phyloP scores from a whole-genome alignment of 2,329 filamentous ascomycete genomes.

The Penicillium sp. region DNA sequence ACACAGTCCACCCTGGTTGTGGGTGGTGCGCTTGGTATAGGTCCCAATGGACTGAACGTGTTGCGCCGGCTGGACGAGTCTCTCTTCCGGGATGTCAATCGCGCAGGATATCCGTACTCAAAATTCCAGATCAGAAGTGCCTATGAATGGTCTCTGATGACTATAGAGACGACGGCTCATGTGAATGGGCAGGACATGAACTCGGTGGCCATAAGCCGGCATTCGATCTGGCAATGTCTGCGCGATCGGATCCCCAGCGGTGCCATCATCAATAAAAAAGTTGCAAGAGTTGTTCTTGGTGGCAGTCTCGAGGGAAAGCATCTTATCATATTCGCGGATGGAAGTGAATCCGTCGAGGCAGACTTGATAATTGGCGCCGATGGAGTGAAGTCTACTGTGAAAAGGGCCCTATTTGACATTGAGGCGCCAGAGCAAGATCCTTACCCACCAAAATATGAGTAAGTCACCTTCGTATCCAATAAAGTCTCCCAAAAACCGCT shows the following conservation, averaged over 20 bases:
- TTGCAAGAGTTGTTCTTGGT: conserved; percentile 29
- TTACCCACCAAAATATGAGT: conserved; percentile 45
- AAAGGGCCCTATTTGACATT: conserved; percentile 38
- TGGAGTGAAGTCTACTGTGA: conserved; percentile 39
- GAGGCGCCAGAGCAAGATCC: conserved; percentile 25
- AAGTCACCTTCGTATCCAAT: conserved; percentile 10
- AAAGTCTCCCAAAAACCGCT: no score
- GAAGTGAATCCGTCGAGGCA: conserved; percentile 31
- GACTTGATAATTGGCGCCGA: conserved; percentile 47
- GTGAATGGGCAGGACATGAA: conserved; percentile 20
- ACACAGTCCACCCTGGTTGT: conserved; percentile 37
- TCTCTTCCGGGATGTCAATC: conserved; percentile 34
- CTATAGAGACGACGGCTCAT: conserved; percentile 17
- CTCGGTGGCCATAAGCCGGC: conserved; percentile 38
- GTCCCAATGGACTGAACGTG: conserved; percentile 42
- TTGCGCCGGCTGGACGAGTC: conserved; percentile 37
- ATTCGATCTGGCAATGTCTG: conserved; percentile 40
- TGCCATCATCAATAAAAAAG: conserved; percentile 34
- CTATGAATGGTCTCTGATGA: conserved; percentile 34
- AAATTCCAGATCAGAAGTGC: conserved; percentile 36
- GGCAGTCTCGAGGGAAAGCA: conserved; percentile 22
- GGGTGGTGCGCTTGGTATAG: conserved; percentile 41
- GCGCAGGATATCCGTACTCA: conserved; percentile 34
- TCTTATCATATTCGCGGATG: conserved; percentile 36
- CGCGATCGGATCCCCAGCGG: conserved; percentile 35